Evolutionary conservation across 768 basidiomycete genomes (phyloP), one percentile per base, ranked within the genome.

Genomic region (Lepiota venenata): DNA sequence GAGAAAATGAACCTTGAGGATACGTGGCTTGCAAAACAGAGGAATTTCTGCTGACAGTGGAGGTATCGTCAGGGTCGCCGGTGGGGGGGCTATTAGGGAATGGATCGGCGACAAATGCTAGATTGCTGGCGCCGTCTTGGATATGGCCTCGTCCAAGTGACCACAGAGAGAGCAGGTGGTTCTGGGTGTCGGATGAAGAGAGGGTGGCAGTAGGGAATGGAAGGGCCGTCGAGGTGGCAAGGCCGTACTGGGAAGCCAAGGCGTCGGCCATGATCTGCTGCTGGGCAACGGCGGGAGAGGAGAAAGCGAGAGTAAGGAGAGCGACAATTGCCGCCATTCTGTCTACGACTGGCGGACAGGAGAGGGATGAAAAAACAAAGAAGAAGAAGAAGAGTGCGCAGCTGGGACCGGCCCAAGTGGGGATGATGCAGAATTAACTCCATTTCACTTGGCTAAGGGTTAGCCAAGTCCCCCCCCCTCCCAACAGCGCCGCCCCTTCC

Each of bases 201-300:
- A 78, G 77, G 0, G 85, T 86, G 3, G 81, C 74, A 4, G 81
- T 74, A 20, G 88, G 88, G 62, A 85, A 90, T 3, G 85, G 79
- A 14, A 89, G 66, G 4, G 71, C 63, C 2, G 87, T 88, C 64
- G 81, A 83, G 2, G 83, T 81, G 11, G 81, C 70, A 47, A 87
- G 76, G 10, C 72, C 71, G 63, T 77, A 86, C 56, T 70, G 74
- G 0, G 77, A 67, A 25, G 84, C 83, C 36, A 84, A 62, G 11
- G 68, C 63, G 40, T 68, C 66, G 1, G 67, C 67, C 50, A 70
- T 62, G 9, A 66, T 57, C 47, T 70, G 68, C 46, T 67, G 62
- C 22, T 64, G 59, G 39, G 62, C 65, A 45, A 56, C 56, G 50
- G 57, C 54, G 29, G 59, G 57, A 50, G 45, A 47, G 45, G 38